Percentiles rank a stretch among this genome's conserved stretches.
Conservation (phyloP, 2,329 filamentous ascomycete species). For the Fusarium sp. region DNA sequence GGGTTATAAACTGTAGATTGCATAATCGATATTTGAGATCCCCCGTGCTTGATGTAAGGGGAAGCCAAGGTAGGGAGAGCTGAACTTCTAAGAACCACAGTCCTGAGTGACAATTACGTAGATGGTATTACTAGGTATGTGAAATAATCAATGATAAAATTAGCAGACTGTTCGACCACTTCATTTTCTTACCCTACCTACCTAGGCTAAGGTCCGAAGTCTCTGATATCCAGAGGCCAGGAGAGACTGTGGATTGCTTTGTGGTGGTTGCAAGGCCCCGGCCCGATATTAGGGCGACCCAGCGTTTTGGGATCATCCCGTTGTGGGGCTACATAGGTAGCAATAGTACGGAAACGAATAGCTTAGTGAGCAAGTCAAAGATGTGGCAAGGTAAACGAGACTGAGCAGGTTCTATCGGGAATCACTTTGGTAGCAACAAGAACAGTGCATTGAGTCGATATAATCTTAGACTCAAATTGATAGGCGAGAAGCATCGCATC, state of each 20-base stretch:
- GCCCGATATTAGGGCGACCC: constrained; percentile 37
- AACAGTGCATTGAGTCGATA: not conserved
- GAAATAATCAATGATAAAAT: not conserved
- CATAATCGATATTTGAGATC: not conserved
- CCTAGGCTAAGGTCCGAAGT: not conserved
- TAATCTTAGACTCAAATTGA: not conserved
- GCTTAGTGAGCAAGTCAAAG: not conserved
- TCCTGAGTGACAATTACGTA: not conserved
- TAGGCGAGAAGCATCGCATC: constrained; percentile 1
- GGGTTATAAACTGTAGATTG: not conserved
- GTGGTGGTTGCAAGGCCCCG: constrained; percentile 38
- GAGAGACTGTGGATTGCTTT: constrained; percentile 5
- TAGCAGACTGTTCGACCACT: not conserved
- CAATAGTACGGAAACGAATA: not conserved
- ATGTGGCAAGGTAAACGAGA: not conserved
- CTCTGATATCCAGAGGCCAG: not conserved
- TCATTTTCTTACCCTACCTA: not conserved
- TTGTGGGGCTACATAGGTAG: constrained; percentile 26
- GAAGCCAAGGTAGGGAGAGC: not conserved
- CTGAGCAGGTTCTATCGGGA: not conserved
- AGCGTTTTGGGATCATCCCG: constrained; percentile 34
- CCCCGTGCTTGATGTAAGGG: not conserved
- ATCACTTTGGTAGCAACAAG: not conserved
- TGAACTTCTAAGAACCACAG: not conserved
- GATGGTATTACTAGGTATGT: not conserved